phyloP scores from a whole-genome alignment of 2,329 filamentous ascomycete species.

The Botrytis deweyae region DNA sequence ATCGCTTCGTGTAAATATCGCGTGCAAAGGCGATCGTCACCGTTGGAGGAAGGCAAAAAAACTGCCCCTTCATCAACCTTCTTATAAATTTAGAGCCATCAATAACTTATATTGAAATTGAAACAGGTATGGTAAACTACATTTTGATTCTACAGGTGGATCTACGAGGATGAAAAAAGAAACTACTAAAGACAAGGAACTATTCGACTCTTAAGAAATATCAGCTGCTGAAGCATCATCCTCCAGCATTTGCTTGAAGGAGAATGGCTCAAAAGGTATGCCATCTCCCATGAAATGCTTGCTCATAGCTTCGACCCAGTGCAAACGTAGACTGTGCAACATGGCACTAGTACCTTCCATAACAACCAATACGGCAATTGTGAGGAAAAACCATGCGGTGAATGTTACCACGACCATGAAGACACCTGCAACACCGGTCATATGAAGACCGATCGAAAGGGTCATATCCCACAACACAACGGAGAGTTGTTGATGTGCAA shows the following conservation, averaged over 20 bases:
- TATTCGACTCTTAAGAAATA: slow-evolving; percentile 39
- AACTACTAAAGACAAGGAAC: slow-evolving; percentile 21
- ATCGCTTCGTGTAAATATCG: background rate
- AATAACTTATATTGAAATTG: background rate
- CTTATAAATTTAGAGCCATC: background rate
- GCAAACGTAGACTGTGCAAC: slow-evolving; percentile 86
- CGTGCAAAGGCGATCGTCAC: background rate
- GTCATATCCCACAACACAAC: slow-evolving; percentile 98
- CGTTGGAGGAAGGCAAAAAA: too few species aligned
- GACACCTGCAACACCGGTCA: slow-evolving; percentile 66
- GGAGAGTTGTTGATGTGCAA: slow-evolving; percentile 96
- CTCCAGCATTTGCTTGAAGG: slow-evolving; percentile 79
- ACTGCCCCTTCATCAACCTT: background rate
- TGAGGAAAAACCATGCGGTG: slow-evolving; percentile 86
- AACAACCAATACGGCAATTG: slow-evolving; percentile 76
- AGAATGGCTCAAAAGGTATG: slow-evolving; percentile 84
- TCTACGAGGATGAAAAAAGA: slow-evolving; percentile 27
- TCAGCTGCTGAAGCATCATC: slow-evolving; percentile 68
- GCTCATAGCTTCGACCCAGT: slow-evolving; percentile 97
- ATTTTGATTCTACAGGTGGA: slow-evolving; percentile 34
- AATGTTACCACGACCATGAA: slow-evolving; percentile 81
- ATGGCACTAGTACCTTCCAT: slow-evolving; percentile 98
- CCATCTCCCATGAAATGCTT: slow-evolving; percentile 95
- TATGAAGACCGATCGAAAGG: slow-evolving; percentile 70
- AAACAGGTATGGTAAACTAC: slow-evolving; percentile 20